Base-by-base conservation (phyloP, 1,139 yeast species). In the Saccharomyces hybrid region DNA sequence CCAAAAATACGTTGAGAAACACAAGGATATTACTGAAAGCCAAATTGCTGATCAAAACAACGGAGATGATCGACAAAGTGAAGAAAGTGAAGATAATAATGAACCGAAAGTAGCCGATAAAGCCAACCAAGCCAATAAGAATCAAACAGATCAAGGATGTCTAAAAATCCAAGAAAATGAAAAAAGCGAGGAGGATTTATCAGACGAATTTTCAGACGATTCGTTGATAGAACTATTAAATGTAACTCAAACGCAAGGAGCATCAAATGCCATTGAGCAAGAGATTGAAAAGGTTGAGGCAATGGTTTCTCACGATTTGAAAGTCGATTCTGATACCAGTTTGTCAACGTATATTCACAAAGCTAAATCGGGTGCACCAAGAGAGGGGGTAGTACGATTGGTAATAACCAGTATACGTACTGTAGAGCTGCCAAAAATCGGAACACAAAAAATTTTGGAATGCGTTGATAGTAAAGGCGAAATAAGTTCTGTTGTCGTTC, bases 341-440 rank as follows among this genome's bases (percentile, higher is more conserved):
- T 34, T 34, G 2, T 34, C 42, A 0, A 34, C 42, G 20, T 34
- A 34, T 34, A 9, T 14, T 34, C 42, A 8, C 42, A 34, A 8
- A 34, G 79, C 84, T 0, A 72, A 73, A 50, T 63, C 79, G 26
- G 78, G 83, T 1, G 77, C 76, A 32, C 60, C 70, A 0, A 71
- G 83, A 52, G 67, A 74, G 1, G 78, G 76, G 49, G 73, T 84
- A n/a, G 71, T 70, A 28, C 68, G 93, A 53, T 79, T 66, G 13
- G 70, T 70, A 0, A 67, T 82, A 1, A 42, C 73, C 5, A 62
- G 67, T 23, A 69, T 72, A 5, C 61, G 64, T 3, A 81, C 71
- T 60, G 71, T 71, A 38, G 61, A 63, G 1, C 63, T 72, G 2
- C 67, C 66, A 1, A 65, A 63, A 44, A 61, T 64, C 3, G 71